phyloP scores from a whole-genome alignment of 345 rosid genomes.

The Eucalyptus microcorys region DNA sequence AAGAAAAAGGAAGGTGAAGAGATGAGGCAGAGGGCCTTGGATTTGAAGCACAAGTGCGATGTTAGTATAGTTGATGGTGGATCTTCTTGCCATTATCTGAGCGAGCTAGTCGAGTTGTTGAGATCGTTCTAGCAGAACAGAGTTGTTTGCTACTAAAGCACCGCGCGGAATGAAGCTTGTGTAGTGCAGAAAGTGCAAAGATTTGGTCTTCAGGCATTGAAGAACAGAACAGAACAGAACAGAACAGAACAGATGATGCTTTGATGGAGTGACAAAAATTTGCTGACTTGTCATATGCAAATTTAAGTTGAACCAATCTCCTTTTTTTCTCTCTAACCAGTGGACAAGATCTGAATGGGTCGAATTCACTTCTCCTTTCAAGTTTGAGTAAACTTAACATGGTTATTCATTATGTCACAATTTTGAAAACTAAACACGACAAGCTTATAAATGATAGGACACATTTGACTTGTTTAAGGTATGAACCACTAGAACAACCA shows the following conservation, averaged over 20 bases:
- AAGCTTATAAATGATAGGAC: too few species aligned
- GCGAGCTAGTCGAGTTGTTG: slow-evolving; percentile 5
- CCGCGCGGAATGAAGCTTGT: neutral
- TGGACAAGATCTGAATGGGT: neutral
- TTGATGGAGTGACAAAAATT: neutral
- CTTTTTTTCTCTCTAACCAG: neutral
- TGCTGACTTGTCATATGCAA: neutral
- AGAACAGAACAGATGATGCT: too few species aligned
- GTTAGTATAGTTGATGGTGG: neutral
- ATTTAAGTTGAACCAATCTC: neutral
- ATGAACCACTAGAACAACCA: too few species aligned
- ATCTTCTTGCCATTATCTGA: slow-evolving; percentile 11
- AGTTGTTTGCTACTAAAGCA: neutral
- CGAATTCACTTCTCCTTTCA: neutral
- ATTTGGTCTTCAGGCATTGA: neutral
- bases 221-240: neutral
- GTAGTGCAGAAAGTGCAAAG: neutral
- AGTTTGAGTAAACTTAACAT: too few species aligned
- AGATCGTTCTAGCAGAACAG: neutral
- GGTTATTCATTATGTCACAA: too few species aligned
- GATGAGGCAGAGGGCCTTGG: slow-evolving; percentile 14
- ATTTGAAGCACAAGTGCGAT: slow-evolving; percentile 5
- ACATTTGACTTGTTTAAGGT: neutral
- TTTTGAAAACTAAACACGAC: too few species aligned
- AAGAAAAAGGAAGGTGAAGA: slow-evolving; percentile 17